Evolutionary conservation across 805 yeast genomes (phyloP).

Genomic region (fission yeast (Schizosaccharomyces pombe)): DNA sequence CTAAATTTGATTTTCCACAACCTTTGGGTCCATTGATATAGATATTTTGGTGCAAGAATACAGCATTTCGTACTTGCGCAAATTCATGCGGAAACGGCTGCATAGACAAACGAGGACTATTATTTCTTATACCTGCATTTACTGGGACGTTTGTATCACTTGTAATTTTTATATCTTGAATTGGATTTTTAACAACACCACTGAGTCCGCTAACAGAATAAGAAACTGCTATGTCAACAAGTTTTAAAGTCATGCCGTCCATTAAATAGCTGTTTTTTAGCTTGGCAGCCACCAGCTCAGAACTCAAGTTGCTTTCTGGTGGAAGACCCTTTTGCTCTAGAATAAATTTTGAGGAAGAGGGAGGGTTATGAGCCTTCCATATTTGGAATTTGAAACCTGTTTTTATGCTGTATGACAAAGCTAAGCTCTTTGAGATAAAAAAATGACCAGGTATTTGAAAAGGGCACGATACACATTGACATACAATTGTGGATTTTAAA

Average conservation of each 20-base stretch:
- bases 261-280: background rate
- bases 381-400: background rate
- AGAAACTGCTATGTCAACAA: background rate
- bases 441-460: background rate
- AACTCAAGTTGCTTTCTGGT: background rate
- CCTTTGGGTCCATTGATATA: too few relatives aligned
- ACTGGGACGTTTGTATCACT: too few relatives aligned
- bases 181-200: background rate
- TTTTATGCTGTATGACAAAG: background rate
- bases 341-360: background rate
- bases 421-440: background rate
- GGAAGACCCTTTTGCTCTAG: background rate
- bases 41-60: too few relatives aligned
- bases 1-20: background rate
- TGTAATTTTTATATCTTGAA: too few relatives aligned
- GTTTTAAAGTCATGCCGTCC: background rate
- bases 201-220: background rate
- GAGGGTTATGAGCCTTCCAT: background rate
- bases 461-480: too few relatives aligned
- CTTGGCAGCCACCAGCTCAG: background rate
- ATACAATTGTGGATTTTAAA: too few relatives aligned
- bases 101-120: too few relatives aligned
- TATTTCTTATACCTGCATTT: too few relatives aligned
- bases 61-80: too few relatives aligned
- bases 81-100: too few relatives aligned